phyloP scores from a whole-genome alignment of 2,329 filamentous ascomycete genomes.

The Rhinocladiella similis region DNA sequence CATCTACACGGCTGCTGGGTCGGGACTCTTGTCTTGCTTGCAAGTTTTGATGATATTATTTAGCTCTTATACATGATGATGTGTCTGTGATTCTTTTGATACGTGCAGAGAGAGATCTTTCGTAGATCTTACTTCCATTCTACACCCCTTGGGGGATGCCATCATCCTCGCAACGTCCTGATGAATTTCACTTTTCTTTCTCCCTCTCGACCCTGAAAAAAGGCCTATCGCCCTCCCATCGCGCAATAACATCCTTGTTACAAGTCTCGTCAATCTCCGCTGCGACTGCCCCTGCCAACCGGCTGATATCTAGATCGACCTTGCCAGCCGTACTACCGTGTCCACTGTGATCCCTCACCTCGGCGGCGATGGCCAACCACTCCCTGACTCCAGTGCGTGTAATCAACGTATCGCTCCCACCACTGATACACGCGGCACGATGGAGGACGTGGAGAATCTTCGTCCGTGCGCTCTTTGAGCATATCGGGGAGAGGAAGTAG shows the following conservation, averaged over 20 bases:
- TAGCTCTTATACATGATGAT: too few relatives aligned
- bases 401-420: slow-evolving; percentile 71
- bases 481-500: slow-evolving; percentile 66
- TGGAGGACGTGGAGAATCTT: slow-evolving; percentile 65
- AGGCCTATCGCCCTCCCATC: slow-evolving; percentile 18
- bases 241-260: slow-evolving; percentile 9
- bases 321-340: slow-evolving; percentile 9
- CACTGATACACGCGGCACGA: slow-evolving; percentile 66
- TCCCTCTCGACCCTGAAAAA: slow-evolving; percentile 1
- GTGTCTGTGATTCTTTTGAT: too few relatives aligned
- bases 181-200: neutral
- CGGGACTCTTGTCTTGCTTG: too few relatives aligned
- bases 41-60: too few relatives aligned
- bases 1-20: too few relatives aligned
- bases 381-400: slow-evolving; percentile 73
- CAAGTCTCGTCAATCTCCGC: slow-evolving; percentile 11
- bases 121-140: too few relatives aligned
- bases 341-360: slow-evolving; percentile 15
- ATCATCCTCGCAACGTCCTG: too few relatives aligned
- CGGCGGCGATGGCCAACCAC: slow-evolving; percentile 53
- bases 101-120: too few relatives aligned
- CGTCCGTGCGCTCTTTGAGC: slow-evolving; percentile 59
- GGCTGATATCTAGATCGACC: slow-evolving; percentile 10
- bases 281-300: slow-evolving; percentile 6
- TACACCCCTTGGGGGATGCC: too few relatives aligned